phyloP scores from a whole-genome alignment of 305 asterid species.

The Fraxinus baroniana region DNA sequence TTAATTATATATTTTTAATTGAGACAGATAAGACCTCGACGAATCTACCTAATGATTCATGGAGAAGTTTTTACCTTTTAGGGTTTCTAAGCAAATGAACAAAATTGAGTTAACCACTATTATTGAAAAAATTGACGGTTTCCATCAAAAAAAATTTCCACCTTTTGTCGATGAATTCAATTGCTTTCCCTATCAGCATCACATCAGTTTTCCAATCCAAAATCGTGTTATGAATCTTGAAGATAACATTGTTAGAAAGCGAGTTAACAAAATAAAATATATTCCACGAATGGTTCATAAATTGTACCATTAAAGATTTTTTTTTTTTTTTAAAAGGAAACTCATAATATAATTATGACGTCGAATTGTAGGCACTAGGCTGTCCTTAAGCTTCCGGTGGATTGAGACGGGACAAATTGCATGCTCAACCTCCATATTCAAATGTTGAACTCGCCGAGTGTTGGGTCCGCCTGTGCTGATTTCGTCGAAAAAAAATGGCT shows the following conservation, averaged over 20 bases:
- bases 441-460: background rate
- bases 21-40: background rate
- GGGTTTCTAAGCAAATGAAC: background rate
- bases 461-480: no score
- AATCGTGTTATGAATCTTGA: background rate
- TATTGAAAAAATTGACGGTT: background rate
- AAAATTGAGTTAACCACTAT: background rate
- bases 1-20: no score
- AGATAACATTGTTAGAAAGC: background rate
- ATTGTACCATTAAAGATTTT: background rate
- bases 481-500: no score
- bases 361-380: background rate
- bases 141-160: background rate
- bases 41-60: background rate
- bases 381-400: background rate
- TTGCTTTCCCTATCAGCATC: background rate
- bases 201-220: background rate
- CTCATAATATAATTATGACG: background rate
- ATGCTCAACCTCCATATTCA: background rate
- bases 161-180: background rate
- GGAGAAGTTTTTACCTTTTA: background rate
- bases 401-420: background rate
- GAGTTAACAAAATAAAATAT: background rate
- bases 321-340: background rate
- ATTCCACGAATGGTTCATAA: background rate